phyloP scores from a whole-genome alignment of 805 yeast genomes.

The Wickerhamiella galacta region DNA sequence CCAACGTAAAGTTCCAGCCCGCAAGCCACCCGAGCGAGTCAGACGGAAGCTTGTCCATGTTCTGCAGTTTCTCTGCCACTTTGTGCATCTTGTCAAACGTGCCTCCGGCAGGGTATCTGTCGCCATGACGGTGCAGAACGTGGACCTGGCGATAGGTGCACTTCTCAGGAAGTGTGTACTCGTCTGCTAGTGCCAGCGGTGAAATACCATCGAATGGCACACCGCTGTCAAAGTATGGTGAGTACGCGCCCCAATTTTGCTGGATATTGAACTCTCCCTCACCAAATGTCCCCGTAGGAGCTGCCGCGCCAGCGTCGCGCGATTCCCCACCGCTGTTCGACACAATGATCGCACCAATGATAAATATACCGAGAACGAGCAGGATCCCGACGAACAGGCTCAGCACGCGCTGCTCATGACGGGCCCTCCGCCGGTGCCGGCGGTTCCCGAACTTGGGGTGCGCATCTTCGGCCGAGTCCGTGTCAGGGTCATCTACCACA shows the following conservation, averaged over 20 bases:
- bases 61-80: constrained; percentile 21
- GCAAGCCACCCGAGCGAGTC: constrained; percentile 20
- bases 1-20: constrained; percentile 21
- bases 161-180: constrained; percentile 21
- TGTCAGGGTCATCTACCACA: constrained; percentile 4
- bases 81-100: constrained; percentile 25
- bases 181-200: constrained; percentile 16
- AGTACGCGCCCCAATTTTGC: constrained; percentile 26
- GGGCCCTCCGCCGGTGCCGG: constrained; percentile 4
- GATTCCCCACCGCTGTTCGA: constrained; percentile 3
- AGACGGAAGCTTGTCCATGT: constrained; percentile 15
- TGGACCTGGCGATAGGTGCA: constrained; percentile 53
- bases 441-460: not conserved
- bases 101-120: constrained; percentile 46
- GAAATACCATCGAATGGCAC: constrained; percentile 20
- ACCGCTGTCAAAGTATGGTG: constrained; percentile 26
- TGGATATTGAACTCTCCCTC: constrained; percentile 24
- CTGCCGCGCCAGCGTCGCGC: constrained; percentile 19
- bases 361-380: constrained; percentile 5
- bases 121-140: constrained; percentile 62
- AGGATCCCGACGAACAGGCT: constrained; percentile 8
- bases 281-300: constrained; percentile 23
- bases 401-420: constrained; percentile 9
- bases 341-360: constrained; percentile 5
- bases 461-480: not conserved